Evolutionary conservation across 1,139 yeast species (phyloP), one percentile per base, ranked within the genome.

Genomic region (Geotrichum histeridarum): DNA sequence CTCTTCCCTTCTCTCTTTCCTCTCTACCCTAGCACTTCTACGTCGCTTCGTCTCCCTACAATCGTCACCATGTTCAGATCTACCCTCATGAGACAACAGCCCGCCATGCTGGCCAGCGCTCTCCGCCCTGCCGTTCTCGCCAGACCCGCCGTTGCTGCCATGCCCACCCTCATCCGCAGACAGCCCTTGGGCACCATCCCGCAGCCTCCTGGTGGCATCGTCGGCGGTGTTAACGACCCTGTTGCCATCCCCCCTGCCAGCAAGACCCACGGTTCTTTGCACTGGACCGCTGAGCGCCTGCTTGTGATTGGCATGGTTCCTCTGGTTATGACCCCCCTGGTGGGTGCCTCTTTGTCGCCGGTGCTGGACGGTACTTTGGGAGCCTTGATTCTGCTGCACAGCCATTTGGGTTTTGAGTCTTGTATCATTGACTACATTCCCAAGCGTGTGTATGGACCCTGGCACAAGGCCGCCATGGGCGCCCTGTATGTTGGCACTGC

Each of bases 371-470:
- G 94, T 6, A 67, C 82, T 4, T 73, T 88, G 60, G 79, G 86
- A 38, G 75, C 84, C 11, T 70, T 83, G 32, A 70, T 88, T 50
- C 73, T 91, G 61, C 77, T 82, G 63, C 97, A 91, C 73, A 77
- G 84, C 56, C 87, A 86, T 70, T 78, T 83, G 55, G 98, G 97
- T 0, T 80, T 91, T 72, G 83, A 83, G 65, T 77, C 95, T 42
- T 88, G 96, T 73, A 89, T 91, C 66, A 81, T 83, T 58, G 97
- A 91, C 71, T 90, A 90, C 72, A 84, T 91, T 59, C 97, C 96
- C 54, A 76, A 77, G 70, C 81, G 96, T 69, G 88, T 84, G 41
- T 91, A 83, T 69, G 95, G 95, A 8, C 66, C 75, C 44, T 79
- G 85, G 78, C 86, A 86, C 72, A 77, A 75, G 55, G 67, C 76